phyloP scores from a whole-genome alignment of 2,329 filamentous ascomycete species.

The Venturia effusa region DNA sequence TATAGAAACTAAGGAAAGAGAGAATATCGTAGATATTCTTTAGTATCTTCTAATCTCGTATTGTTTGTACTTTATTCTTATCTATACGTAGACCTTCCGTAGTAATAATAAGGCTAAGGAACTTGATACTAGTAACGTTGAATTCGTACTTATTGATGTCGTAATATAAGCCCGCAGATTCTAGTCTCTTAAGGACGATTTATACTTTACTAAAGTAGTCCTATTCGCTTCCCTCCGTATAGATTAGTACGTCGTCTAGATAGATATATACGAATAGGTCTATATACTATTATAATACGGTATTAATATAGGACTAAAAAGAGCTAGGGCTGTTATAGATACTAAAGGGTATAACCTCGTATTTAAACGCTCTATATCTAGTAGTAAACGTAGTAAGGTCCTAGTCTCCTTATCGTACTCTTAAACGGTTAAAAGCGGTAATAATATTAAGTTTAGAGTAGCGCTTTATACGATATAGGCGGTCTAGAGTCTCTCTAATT shows the following conservation, averaged over 20 bases:
- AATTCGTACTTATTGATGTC: constrained; percentile 20
- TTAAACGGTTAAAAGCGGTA: constrained; percentile 22
- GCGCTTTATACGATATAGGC: too few species aligned
- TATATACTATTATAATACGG: constrained; percentile 14
- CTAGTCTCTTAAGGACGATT: not conserved
- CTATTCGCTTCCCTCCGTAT: constrained; percentile 10
- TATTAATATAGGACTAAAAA: constrained; percentile 19
- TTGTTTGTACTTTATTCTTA: too few species aligned
- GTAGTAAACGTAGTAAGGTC: constrained; percentile 29
- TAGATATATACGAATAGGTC: constrained; percentile 17
- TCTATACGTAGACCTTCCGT: too few species aligned
- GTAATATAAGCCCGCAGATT: constrained; percentile 8
- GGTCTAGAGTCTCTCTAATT: constrained; percentile 2
- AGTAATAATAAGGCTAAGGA: too few species aligned
- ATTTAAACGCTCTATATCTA: constrained; percentile 25
- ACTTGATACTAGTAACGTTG: constrained; percentile 19
- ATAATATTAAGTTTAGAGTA: not conserved
- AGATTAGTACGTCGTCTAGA: constrained; percentile 19
- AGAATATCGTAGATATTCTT: constrained; percentile 14
- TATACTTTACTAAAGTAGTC: constrained; percentile 6
- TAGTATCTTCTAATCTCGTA: too few species aligned
- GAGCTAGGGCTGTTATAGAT: constrained; percentile 13
- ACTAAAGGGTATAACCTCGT: constrained; percentile 19
- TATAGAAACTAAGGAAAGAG: constrained; percentile 21
- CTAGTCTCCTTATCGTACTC: constrained; percentile 22